Base-by-base conservation (phyloP, 208 protist species). In the Leishmania tropica region DNA sequence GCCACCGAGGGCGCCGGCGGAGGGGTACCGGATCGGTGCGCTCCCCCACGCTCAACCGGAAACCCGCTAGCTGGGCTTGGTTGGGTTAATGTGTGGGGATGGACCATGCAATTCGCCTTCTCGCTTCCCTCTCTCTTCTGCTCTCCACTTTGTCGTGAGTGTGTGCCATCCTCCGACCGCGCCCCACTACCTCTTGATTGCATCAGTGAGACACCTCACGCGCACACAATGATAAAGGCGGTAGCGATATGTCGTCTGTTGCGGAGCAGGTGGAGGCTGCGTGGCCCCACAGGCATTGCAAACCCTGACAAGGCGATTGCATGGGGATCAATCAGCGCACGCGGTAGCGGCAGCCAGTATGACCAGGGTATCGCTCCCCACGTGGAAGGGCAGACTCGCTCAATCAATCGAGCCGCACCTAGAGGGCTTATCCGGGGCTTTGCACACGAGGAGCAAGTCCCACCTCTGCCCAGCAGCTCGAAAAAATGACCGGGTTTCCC, bases 241-340 rank as follows among this genome's bases (percentile, higher is more conserved):
- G 35, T 48, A n/a, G 10, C 21, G 3, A 47, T 56, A 6, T 67
- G 74, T 45, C 10, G 37, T n/a, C 7, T 48, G 19, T 31, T 78
- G 54, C n/a, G 35, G 65, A 75, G n/a, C 53, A 81, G 76, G 56
- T 86, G 78, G 78, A 60, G 31, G 42, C 11, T 86, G 65, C 78
- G 62, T 42, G 19, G 31, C 0, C 48, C 62, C 8, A 45, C 19
- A 24, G 19, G 19, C 0, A 17, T 40, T 17, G 74, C 37, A n/a
- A 75, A 75, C 65, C 47, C 65, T 3, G 35, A 72, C 45, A 37
- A 67, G 8, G 17, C 76, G 0, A 58, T 88, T 4, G 72, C 28
- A 21, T 90, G 80, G 84, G 87, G 87, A n/a, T 72, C 68, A n/a
- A 82, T 90, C 35, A 90, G 87, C n/a, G 80, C 81, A 42, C 68